Conservation (phyloP, 805 yeast genomes). For the Wickerhamomyces strasburgensis region DNA sequence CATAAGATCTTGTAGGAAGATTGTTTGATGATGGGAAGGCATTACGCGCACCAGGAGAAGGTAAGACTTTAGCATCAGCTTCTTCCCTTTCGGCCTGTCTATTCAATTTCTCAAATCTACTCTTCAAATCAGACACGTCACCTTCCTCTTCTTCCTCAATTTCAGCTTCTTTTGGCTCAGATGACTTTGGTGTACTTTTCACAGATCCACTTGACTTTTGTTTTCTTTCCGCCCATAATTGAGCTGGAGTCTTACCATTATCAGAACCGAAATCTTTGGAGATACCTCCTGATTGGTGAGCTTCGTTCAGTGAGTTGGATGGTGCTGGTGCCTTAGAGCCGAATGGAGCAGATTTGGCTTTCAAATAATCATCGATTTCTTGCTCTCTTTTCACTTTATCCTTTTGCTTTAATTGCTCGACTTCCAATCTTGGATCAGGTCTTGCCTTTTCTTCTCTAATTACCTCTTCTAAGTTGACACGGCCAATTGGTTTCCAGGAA, state of each 20-base stretch:
- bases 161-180: constrained; percentile 23
- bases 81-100: constrained; percentile 21
- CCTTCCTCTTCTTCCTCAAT: constrained; percentile 27
- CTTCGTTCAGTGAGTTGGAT: constrained; percentile 22
- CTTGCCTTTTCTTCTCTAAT: constrained; percentile 38
- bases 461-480: constrained; percentile 44
- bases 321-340: constrained; percentile 22
- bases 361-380: constrained; percentile 31
- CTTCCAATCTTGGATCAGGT: constrained; percentile 40
- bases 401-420: constrained; percentile 31
- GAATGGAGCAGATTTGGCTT: constrained; percentile 30
- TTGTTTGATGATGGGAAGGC: constrained; percentile 12
- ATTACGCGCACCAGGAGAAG: constrained; percentile 9
- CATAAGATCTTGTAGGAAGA: too few species aligned
- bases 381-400: constrained; percentile 31
- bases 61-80: constrained; percentile 17
- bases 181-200: constrained; percentile 18
- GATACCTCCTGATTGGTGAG: constrained; percentile 52
- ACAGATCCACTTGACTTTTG: constrained; percentile 32
- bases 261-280: constrained; percentile 56
- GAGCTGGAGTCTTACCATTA: constrained; percentile 90
- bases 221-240: constrained; percentile 89
- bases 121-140: constrained; percentile 32
- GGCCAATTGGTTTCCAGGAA: constrained; percentile 59
- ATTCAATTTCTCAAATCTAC: constrained; percentile 31